These are phyloP conservation scores for Mycena pura DNA, from an alignment of 768 basidiomycete genomes.

Conservation along the genomic window DNA sequence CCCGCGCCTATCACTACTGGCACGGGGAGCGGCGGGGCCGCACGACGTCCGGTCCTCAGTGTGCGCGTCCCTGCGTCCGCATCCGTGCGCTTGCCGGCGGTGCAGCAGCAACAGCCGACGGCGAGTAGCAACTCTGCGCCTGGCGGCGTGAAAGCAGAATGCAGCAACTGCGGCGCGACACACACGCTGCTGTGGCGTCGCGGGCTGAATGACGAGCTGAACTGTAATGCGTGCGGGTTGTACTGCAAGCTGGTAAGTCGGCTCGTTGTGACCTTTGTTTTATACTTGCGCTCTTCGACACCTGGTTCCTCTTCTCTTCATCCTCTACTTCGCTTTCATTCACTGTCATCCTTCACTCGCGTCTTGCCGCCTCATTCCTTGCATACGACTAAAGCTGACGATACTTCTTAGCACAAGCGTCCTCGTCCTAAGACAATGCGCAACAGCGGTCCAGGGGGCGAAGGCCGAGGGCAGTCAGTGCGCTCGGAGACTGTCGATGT, in stretches of 20 bases:
- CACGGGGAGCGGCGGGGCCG: background rate
- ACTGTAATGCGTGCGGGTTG: conserved; percentile 88
- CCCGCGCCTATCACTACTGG: too few relatives aligned
- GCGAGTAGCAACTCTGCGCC: conserved; percentile 49
- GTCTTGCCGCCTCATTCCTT: background rate
- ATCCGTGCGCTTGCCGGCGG: conserved; percentile 14
- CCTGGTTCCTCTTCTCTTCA: background rate
- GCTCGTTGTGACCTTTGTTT: conserved; percentile 12
- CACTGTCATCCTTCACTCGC: background rate
- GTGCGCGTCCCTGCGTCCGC: conserved; percentile 4
- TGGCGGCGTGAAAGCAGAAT: conserved; percentile 78
- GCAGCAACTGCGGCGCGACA: conserved; percentile 88
- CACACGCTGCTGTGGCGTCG: conserved; percentile 89
- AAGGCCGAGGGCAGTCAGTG: conserved; percentile 67
- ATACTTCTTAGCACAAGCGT: conserved; percentile 71
- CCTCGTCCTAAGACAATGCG: conserved; percentile 90
- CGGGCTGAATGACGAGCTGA: conserved; percentile 86
- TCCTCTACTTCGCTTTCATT: background rate
- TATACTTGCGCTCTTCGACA: background rate
- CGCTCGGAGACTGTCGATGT: conserved; percentile 78
- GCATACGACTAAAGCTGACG: conserved; percentile 15
- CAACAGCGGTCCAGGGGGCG: conserved; percentile 75
- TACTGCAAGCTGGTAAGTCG: conserved; percentile 82
- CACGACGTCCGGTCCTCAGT: conserved; percentile 16
- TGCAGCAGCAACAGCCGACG: background rate